A percentile compares a stretch with the other conserved stretches of the same genome.
Conservation (phyloP, 345 rosid species). For the Bruguiera gymnorhiza region DNA sequence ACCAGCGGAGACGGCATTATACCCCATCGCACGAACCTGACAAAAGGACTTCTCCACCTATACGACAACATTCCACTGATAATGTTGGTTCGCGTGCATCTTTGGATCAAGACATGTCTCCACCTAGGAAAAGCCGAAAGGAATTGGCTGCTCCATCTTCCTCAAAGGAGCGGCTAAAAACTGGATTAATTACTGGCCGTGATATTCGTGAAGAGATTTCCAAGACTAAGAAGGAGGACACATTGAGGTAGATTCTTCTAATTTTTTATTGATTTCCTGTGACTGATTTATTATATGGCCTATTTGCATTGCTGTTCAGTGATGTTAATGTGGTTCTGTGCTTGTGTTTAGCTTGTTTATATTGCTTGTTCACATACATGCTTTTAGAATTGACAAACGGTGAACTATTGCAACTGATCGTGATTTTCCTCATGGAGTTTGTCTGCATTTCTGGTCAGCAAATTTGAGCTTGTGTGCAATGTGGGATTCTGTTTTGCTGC, state of each 20-base stretch:
- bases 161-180: conserved; percentile 40
- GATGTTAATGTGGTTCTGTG: too few relatives aligned
- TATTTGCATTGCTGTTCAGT: too few relatives aligned
- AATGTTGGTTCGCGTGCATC: conserved; percentile 11
- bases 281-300: too few relatives aligned
- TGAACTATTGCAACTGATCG: too few relatives aligned
- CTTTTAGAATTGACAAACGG: too few relatives aligned
- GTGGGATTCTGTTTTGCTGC: too few relatives aligned
- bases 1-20: conserved; percentile 21
- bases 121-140: conserved; percentile 50
- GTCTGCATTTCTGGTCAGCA: too few relatives aligned
- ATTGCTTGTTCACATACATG: too few relatives aligned
- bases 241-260: conserved; percentile 44
- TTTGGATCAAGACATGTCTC: conserved; percentile 47
- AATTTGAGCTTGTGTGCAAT: too few relatives aligned
- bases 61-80: conserved; percentile 12
- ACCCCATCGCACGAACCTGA: conserved; percentile 32
- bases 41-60: conserved; percentile 16
- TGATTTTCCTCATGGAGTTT: too few relatives aligned
- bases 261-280: not conserved
- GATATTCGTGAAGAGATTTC: conserved; percentile 58
- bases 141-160: conserved; percentile 34
- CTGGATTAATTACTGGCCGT: conserved; percentile 68
- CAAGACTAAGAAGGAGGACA: conserved; percentile 56
- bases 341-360: too few relatives aligned